phyloP scores from a whole-genome alignment of 495 filamentous ascomycete species.

The Cercophora samala region DNA sequence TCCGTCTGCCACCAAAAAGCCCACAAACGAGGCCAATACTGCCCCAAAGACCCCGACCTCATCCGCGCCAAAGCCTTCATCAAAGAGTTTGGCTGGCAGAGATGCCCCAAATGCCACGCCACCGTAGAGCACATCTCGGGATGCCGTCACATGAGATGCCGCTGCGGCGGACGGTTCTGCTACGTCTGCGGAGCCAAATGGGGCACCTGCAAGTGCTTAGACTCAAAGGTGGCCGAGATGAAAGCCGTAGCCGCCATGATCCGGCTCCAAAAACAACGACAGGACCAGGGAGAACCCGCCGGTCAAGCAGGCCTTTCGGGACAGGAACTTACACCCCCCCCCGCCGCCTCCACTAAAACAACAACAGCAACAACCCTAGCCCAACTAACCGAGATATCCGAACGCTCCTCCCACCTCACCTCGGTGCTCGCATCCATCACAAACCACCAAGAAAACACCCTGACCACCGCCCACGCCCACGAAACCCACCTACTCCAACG shows the following conservation, averaged over 20 bases:
- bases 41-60: conserved; percentile 36
- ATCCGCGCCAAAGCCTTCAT: conserved; percentile 30
- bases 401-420: not conserved
- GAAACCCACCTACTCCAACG: not conserved
- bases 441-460: not conserved
- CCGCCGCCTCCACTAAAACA: too few relatives aligned
- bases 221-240: not conserved
- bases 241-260: not conserved
- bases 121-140: conserved; percentile 47
- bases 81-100: conserved; percentile 44
- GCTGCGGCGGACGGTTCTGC: conserved; percentile 50
- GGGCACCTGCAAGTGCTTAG: conserved; percentile 32
- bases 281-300: not conserved
- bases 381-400: not conserved
- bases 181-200: conserved; percentile 46
- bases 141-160: conserved; percentile 55
- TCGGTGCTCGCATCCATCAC: not conserved
- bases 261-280: too few relatives aligned
- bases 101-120: conserved; percentile 40
- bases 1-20: conserved; percentile 32
- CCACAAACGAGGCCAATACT: conserved; percentile 29
- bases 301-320: not conserved
- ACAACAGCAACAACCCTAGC: not conserved
- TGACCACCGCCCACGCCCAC: not conserved
- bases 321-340: not conserved